These are phyloP conservation scores for Brassica rapa DNA, from an alignment of 345 rosid genomes.

Conservation along the genomic window DNA sequence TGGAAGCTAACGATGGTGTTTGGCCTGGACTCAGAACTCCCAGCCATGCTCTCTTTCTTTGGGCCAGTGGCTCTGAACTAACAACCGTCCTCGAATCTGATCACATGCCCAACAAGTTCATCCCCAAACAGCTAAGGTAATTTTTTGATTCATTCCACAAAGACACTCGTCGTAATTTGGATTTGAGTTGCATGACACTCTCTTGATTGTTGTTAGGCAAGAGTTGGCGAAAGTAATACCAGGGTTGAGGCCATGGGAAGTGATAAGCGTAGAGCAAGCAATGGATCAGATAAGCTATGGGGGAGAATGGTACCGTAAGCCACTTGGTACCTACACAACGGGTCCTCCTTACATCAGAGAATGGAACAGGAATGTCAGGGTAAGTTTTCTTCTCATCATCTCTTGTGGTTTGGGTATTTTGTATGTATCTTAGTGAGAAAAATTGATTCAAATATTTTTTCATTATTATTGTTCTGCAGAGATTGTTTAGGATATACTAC, in stretches of 20 bases:
- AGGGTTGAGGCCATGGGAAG: slow-evolving; percentile 97
- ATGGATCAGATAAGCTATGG: slow-evolving; percentile 85
- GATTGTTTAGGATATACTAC: slow-evolving; percentile 45
- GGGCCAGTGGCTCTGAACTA: slow-evolving; percentile 92
- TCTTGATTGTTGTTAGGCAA: slow-evolving; percentile 46
- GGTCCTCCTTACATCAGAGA: slow-evolving; percentile 81
- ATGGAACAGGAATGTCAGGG: slow-evolving; percentile 68
- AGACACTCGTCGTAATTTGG: background rate
- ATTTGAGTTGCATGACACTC: background rate
- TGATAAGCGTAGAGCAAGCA: slow-evolving; percentile 88
- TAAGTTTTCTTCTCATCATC: slow-evolving; percentile 21
- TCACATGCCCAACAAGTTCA: slow-evolving; percentile 93
- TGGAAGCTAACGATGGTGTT: slow-evolving; percentile 80
- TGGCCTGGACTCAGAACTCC: slow-evolving; percentile 94
- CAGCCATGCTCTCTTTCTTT: slow-evolving; percentile 85
- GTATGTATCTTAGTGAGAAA: background rate
- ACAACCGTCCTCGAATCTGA: slow-evolving; percentile 74
- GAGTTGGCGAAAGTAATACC: slow-evolving; percentile 70
- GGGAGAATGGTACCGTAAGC: slow-evolving; percentile 88
- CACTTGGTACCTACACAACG: slow-evolving; percentile 70
- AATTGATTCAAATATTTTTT: background rate
- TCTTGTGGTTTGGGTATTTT: background rate
- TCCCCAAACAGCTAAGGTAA: slow-evolving; percentile 81
- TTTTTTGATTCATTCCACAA: background rate
- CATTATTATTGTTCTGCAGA: slow-evolving; percentile 43